Evolutionary conservation across 177 flowering plant species (phyloP).

Genomic region (Vitis hybrid): DNA sequence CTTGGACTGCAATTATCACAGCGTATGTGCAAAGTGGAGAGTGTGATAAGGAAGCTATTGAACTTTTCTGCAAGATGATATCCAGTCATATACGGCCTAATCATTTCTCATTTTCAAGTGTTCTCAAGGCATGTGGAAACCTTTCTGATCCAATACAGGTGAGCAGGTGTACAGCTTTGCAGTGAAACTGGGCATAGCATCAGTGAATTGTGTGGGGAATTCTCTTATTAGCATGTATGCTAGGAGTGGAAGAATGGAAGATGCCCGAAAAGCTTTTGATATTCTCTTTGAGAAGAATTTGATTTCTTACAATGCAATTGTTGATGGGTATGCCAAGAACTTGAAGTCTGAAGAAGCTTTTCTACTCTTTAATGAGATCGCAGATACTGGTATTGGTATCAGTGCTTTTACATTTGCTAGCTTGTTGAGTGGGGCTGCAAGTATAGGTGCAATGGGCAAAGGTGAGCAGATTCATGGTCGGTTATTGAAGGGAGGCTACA

Average conservation of each 20-base stretch:
- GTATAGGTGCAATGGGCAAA: too few species aligned
- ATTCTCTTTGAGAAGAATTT: too few species aligned
- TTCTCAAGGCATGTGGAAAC: conserved; percentile 81
- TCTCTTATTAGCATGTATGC: too few species aligned
- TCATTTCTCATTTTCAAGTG: conserved; percentile 70
- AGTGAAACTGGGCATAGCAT: too few species aligned
- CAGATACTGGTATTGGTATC: conserved; percentile 10
- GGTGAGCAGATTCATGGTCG: too few species aligned
- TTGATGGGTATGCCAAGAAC: conserved; percentile 64
- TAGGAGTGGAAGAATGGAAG: too few species aligned
- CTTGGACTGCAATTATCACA: conserved; percentile 86
- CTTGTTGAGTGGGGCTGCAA: too few species aligned
- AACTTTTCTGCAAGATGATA: conserved; percentile 60
- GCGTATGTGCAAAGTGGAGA: conserved; percentile 67
- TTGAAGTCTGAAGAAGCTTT: conserved; percentile 53
- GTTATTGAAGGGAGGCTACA: too few species aligned
- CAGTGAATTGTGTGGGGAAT: too few species aligned
- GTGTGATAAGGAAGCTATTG: conserved; percentile 55
- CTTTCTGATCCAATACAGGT: conserved; percentile 31
- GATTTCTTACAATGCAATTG: conserved; percentile 47
- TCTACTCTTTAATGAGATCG: conserved; percentile 49
- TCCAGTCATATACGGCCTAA: conserved; percentile 53
- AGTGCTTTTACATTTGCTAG: too few species aligned
- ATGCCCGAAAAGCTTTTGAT: too few species aligned
- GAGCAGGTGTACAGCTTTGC: too few species aligned